Percentiles rank a stretch among this genome's conserved stretches.
Conservation (phyloP, 768 basidiomycete species). For the Leccinum broughii region DNA sequence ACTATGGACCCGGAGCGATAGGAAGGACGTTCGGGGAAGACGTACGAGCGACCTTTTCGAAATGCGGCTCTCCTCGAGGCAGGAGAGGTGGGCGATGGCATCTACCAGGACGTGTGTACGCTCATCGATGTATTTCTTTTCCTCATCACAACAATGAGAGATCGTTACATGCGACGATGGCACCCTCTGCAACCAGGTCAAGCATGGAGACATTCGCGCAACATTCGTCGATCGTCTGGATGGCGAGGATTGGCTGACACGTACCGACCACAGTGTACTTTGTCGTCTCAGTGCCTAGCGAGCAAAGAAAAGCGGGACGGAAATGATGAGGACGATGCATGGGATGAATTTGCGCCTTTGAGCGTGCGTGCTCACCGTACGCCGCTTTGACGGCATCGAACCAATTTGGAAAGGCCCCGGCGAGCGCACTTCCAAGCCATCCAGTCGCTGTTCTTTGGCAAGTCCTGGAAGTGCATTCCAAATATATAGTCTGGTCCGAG, state of each 20-base stretch:
- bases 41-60: slow-evolving; percentile 47
- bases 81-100: slow-evolving; percentile 54
- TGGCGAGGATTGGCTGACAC: not conserved
- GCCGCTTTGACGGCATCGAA: slow-evolving; percentile 46
- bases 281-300: slow-evolving; percentile 32
- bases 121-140: not conserved
- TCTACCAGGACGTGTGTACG: slow-evolving; percentile 21
- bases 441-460: slow-evolving; percentile 34
- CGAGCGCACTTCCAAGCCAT: slow-evolving; percentile 40
- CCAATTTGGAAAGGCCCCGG: slow-evolving; percentile 47
- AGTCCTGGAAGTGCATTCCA: slow-evolving; percentile 43
- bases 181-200: slow-evolving; percentile 43
- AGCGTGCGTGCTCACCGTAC: slow-evolving; percentile 39
- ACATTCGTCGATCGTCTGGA: not conserved
- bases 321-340: not conserved
- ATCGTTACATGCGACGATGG: slow-evolving; percentile 44
- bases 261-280: slow-evolving; percentile 42
- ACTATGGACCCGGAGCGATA: too few relatives aligned
- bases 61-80: slow-evolving; percentile 50
- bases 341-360: not conserved
- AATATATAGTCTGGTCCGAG: slow-evolving; percentile 63
- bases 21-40: not conserved
- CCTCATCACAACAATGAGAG: not conserved
- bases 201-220: slow-evolving; percentile 26
- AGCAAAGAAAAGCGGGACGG: not conserved